These are phyloP conservation scores for Leptographium galeiforme DNA, from an alignment of 2,329 filamentous ascomycete species.

Conservation along the genomic window DNA sequence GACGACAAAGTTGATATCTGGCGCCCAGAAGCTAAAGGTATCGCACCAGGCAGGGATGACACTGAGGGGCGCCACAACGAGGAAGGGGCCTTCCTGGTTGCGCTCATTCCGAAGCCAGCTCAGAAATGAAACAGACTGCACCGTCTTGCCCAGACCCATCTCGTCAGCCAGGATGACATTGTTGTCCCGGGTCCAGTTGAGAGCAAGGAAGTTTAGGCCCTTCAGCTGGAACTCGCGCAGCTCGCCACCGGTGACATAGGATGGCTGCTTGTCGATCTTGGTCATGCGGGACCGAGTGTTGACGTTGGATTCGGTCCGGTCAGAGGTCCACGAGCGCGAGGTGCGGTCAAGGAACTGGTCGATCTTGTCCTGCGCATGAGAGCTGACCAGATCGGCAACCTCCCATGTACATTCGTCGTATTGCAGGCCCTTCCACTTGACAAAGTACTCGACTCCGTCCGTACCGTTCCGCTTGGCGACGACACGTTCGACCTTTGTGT, in stretches of 20 bases:
- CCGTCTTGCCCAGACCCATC: conserved; percentile 97
- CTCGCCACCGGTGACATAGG: conserved; percentile 72
- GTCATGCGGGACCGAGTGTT: conserved; percentile 61
- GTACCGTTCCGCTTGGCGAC: conserved; percentile 74
- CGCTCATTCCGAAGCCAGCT: conserved; percentile 91
- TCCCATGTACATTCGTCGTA: conserved; percentile 98
- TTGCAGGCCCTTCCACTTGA: conserved; percentile 92
- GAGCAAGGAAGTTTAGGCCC: conserved; percentile 86
- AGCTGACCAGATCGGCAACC: conserved; percentile 50
- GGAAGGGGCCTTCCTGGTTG: conserved; percentile 82
- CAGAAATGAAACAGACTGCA: conserved; percentile 92
- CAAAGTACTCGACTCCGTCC: conserved; percentile 72
- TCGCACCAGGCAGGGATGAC: conserved; percentile 98
- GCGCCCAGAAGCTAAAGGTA: conserved; percentile 92
- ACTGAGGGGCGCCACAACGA: conserved; percentile 92
- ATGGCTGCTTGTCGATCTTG: conserved; percentile 67
- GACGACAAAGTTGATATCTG: conserved; percentile 91
- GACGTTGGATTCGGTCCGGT: conserved; percentile 61
- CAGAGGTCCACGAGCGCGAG: conserved; percentile 66
- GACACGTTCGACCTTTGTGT: conserved; percentile 83
- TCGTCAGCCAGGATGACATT: conserved; percentile 97
- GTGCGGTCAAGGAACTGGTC: conserved; percentile 81
- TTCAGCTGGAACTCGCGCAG: conserved; percentile 87
- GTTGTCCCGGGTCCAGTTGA: conserved; percentile 88
- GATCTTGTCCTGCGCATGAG: conserved; percentile 75